phyloP scores from a whole-genome alignment of 345 rosid species.

The Pseudoturritis turrita region DNA sequence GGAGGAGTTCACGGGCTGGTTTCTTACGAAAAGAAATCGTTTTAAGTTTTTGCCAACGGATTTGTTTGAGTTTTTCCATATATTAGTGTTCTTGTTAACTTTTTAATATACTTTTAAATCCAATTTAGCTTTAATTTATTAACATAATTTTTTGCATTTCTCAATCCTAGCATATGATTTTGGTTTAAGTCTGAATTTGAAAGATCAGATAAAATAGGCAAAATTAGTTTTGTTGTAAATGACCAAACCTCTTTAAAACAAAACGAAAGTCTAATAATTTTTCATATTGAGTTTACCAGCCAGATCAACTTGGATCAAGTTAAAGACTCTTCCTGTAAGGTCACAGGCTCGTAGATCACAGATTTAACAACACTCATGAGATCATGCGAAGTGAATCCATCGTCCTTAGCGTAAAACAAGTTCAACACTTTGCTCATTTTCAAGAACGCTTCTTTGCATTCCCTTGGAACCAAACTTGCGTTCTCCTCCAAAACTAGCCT shows the following conservation, averaged over 20 bases:
- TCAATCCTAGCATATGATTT: background rate
- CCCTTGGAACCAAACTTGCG: slow-evolving; percentile 52
- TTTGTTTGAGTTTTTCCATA: background rate
- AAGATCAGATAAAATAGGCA: too few species aligned
- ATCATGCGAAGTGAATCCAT: slow-evolving; percentile 65
- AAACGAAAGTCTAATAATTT: background rate
- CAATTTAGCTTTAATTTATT: background rate
- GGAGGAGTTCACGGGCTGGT: slow-evolving; percentile 82
- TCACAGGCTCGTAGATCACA: slow-evolving; percentile 45
- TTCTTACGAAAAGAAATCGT: slow-evolving; percentile 65
- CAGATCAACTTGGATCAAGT: background rate
- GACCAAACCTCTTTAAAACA: too few species aligned
- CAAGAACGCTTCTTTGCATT: slow-evolving; percentile 74
- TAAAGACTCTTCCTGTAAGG: slow-evolving; percentile 15
- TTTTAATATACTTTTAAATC: background rate
- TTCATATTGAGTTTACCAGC: background rate
- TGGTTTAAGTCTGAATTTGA: background rate
- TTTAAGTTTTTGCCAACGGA: slow-evolving; percentile 12
- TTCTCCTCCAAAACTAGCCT: slow-evolving; percentile 52
- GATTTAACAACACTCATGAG: slow-evolving; percentile 44
- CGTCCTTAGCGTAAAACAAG: slow-evolving; percentile 64
- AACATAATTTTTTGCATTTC: background rate
- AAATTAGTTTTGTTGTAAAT: too few species aligned
- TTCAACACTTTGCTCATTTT: slow-evolving; percentile 71
- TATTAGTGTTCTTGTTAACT: background rate